phyloP scores from a whole-genome alignment of 2,329 filamentous ascomycete species.

The Penicillium frequentans region DNA sequence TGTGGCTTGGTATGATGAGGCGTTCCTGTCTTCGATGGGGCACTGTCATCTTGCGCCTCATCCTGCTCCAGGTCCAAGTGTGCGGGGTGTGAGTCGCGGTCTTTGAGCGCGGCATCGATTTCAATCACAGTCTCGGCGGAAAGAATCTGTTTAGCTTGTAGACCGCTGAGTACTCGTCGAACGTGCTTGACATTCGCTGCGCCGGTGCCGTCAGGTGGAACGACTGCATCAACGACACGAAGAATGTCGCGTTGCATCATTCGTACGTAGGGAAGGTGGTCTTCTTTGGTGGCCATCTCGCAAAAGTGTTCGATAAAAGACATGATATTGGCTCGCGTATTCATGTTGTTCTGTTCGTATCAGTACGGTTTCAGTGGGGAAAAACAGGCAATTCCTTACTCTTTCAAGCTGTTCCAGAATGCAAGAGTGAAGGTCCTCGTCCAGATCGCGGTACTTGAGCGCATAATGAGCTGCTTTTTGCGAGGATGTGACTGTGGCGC shows the following conservation, averaged over 20 bases:
- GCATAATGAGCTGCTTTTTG: slow-evolving; percentile 95
- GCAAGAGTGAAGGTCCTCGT: slow-evolving; percentile 95
- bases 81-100: slow-evolving; percentile 67
- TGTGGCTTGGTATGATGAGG: slow-evolving; percentile 32
- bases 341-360: slow-evolving; percentile 76
- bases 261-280: slow-evolving; percentile 76
- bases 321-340: slow-evolving; percentile 97
- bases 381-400: slow-evolving; percentile 46
- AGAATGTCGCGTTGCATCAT: slow-evolving; percentile 96
- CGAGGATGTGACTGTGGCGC: slow-evolving; percentile 82
- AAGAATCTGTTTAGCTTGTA: slow-evolving; percentile 71
- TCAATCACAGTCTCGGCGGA: slow-evolving; percentile 72
- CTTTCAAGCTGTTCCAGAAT: slow-evolving; percentile 93
- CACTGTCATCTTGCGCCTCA: slow-evolving; percentile 28
- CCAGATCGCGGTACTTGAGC: slow-evolving; percentile 88
- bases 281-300: slow-evolving; percentile 76
- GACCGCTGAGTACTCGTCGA: slow-evolving; percentile 71
- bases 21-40: slow-evolving; percentile 28
- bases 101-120: slow-evolving; percentile 79
- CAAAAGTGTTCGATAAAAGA: slow-evolving; percentile 97
- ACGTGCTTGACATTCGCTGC: slow-evolving; percentile 94
- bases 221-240: slow-evolving; percentile 86
- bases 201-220: slow-evolving; percentile 80
- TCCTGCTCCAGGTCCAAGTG: slow-evolving; percentile 51
- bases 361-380: neutral